These are phyloP conservation scores for Trifolium fragiferum DNA, from an alignment of 306 rosid genomes.

Conservation along the genomic window DNA sequence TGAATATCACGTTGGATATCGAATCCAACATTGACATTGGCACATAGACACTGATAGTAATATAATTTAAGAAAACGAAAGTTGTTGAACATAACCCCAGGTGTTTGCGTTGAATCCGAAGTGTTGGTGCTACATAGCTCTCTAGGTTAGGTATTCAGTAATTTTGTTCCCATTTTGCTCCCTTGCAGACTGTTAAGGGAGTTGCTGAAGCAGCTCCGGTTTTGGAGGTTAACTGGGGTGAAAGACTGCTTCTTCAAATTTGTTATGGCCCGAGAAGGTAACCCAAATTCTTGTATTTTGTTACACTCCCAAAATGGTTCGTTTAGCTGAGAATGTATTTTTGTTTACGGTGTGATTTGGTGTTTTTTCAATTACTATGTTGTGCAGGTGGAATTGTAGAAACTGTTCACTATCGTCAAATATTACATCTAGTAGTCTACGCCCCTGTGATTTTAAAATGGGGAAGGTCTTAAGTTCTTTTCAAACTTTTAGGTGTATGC, in stretches of 20 bases:
- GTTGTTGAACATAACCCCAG: not conserved
- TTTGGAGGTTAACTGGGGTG: conserved; percentile 58
- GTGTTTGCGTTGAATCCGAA: not conserved
- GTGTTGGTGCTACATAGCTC: too few relatives aligned
- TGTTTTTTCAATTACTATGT: conserved; percentile 20
- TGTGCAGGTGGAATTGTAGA: conserved; percentile 87
- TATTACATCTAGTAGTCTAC: conserved; percentile 75
- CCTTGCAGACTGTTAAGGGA: conserved; percentile 70
- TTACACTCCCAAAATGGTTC: not conserved
- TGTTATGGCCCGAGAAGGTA: conserved; percentile 90
- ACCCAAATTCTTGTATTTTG: not conserved
- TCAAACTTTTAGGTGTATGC: conserved; percentile 73
- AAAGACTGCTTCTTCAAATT: conserved; percentile 82
- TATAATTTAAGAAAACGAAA: not conserved
- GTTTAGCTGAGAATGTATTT: not conserved
- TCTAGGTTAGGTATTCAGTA: not conserved
- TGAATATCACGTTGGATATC: not conserved
- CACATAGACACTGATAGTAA: not conserved
- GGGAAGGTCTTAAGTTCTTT: conserved; percentile 79
- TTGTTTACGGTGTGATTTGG: conserved; percentile 25
- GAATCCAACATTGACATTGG: not conserved
- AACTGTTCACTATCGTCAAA: conserved; percentile 71
- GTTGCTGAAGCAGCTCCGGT: conserved; percentile 80
- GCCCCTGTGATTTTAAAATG: conserved; percentile 94
- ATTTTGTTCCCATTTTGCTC: not conserved